phyloP scores from a whole-genome alignment of 2,329 filamentous ascomycete genomes.

The Monosporascus sp. region DNA sequence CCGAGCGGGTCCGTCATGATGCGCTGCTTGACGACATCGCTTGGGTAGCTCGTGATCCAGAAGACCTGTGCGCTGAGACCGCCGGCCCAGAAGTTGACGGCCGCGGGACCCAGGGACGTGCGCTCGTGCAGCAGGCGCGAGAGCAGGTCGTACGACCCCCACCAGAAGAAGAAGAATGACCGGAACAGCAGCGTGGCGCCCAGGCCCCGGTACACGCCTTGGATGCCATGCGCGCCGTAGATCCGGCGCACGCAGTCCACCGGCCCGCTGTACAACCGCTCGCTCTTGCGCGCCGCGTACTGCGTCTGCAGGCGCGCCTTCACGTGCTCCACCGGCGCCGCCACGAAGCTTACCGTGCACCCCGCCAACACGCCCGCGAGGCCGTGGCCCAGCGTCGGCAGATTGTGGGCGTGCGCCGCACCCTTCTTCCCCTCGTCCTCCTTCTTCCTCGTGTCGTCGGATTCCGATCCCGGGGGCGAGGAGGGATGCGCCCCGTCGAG shows the following conservation, averaged over 20 bases:
- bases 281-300: conserved; percentile 73
- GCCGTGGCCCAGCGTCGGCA: conserved; percentile 77
- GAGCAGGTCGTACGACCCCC: conserved; percentile 88
- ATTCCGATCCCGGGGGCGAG: conserved; percentile 24
- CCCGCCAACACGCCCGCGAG: conserved; percentile 84
- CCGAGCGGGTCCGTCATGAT: conserved; percentile 95
- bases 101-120: conserved; percentile 68
- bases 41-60: conserved; percentile 88
- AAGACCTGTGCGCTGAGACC: conserved; percentile 90
- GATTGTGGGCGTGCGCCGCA: conserved; percentile 30
- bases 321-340: conserved; percentile 89
- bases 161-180: conserved; percentile 96
- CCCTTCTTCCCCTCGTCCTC: conserved; percentile 16
- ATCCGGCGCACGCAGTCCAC: conserved; percentile 76
- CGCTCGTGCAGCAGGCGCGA: conserved; percentile 60
- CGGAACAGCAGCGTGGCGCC: conserved; percentile 82
- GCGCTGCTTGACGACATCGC: conserved; percentile 89
- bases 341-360: conserved; percentile 85
- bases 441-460: conserved; percentile 28
- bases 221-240: conserved; percentile 64
- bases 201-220: conserved; percentile 81
- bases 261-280: conserved; percentile 78
- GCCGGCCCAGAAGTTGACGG: conserved; percentile 95
- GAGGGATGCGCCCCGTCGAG: conserved; percentile 32
- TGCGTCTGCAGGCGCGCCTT: conserved; percentile 93